A percentile compares a stretch with the other conserved stretches of the same genome.
phyloP scores from a whole-genome alignment of 1,284 basidiomycete species.

The Xerocomus cyaneibrunnescens region DNA sequence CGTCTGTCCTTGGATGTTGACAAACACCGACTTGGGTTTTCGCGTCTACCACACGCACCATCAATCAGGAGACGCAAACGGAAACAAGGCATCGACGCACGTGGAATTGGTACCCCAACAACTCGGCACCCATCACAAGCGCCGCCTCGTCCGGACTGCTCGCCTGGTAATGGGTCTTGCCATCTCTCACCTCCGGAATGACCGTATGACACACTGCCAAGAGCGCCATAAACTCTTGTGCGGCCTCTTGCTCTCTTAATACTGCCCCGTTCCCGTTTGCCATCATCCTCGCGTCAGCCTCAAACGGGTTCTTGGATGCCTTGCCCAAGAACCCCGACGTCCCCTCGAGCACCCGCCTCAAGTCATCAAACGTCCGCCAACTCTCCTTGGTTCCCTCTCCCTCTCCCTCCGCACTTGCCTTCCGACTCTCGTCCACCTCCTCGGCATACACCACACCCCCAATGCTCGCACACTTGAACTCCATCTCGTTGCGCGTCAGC shows the following conservation, averaged over 20 bases:
- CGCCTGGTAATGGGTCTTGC: slow-evolving; percentile 90
- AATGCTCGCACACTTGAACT: slow-evolving; percentile 91
- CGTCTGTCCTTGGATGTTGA: slow-evolving; percentile 72
- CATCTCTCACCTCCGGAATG: slow-evolving; percentile 90
- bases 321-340: no score
- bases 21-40: slow-evolving; percentile 93
- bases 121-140: slow-evolving; percentile 90
- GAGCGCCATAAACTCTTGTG: slow-evolving; percentile 87
- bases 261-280: not conserved
- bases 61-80: slow-evolving; percentile 29
- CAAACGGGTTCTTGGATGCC: slow-evolving; percentile 25
- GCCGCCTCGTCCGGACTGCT: slow-evolving; percentile 99
- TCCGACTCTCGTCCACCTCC: slow-evolving; percentile 67
- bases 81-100: slow-evolving; percentile 43
- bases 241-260: slow-evolving; percentile 51
- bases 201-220: slow-evolving; percentile 98
- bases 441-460: slow-evolving; percentile 91
- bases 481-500: slow-evolving; percentile 97
- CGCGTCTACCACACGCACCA: slow-evolving; percentile 59
- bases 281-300: no score
- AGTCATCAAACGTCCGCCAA: slow-evolving; percentile 76
- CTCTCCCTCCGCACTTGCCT: slow-evolving; percentile 65
- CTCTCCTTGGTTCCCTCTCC: slow-evolving; percentile 48
- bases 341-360: slow-evolving; percentile 54
- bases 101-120: slow-evolving; percentile 92